Percentiles rank a stretch among this genome's conserved stretches.
Evolutionary conservation across 768 basidiomycete genomes (phyloP).

Genomic region (Russula olivacea): DNA sequence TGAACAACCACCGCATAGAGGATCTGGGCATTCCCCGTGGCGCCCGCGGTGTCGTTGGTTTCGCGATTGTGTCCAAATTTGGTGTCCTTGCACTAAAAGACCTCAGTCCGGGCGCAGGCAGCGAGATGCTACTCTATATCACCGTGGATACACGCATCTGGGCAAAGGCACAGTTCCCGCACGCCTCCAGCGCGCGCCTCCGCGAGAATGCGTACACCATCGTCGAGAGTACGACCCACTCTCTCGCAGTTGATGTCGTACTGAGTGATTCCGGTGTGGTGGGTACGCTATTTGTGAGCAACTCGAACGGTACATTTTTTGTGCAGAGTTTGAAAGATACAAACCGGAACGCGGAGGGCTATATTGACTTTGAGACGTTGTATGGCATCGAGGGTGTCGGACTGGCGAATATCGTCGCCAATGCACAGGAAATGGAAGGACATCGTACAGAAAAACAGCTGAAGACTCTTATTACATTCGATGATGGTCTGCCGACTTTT

Average conservation of each 20-base stretch:
- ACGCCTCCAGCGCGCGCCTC: constrained; percentile 69
- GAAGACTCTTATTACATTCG: constrained; percentile 78
- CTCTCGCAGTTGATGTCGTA: constrained; percentile 90
- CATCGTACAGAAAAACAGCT: constrained; percentile 65
- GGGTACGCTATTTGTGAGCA: constrained; percentile 92
- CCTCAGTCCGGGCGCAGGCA: constrained; percentile 43
- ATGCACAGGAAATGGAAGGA: constrained; percentile 77
- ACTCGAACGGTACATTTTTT: constrained; percentile 95
- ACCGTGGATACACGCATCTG: constrained; percentile 76
- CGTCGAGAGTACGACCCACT: constrained; percentile 89
- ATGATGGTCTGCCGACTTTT: constrained; percentile 54
- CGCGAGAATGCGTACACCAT: constrained; percentile 94
- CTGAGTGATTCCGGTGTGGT: constrained; percentile 56
- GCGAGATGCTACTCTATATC: constrained; percentile 83
- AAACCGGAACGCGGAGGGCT: constrained; percentile 82
- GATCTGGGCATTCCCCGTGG: constrained; percentile 83
- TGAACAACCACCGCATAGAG: constrained; percentile 55
- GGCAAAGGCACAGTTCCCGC: constrained; percentile 91
- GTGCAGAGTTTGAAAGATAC: constrained; percentile 87
- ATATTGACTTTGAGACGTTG: constrained; percentile 88
- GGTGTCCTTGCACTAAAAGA: constrained; percentile 88
- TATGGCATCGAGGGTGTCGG: constrained; percentile 88
- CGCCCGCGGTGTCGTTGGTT: constrained; percentile 83
- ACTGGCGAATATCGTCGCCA: constrained; percentile 80
- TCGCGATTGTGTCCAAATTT: constrained; percentile 90